Conservation (phyloP, 2,329 filamentous ascomycete genomes). For the Pseudogymnoascus sp. region DNA sequence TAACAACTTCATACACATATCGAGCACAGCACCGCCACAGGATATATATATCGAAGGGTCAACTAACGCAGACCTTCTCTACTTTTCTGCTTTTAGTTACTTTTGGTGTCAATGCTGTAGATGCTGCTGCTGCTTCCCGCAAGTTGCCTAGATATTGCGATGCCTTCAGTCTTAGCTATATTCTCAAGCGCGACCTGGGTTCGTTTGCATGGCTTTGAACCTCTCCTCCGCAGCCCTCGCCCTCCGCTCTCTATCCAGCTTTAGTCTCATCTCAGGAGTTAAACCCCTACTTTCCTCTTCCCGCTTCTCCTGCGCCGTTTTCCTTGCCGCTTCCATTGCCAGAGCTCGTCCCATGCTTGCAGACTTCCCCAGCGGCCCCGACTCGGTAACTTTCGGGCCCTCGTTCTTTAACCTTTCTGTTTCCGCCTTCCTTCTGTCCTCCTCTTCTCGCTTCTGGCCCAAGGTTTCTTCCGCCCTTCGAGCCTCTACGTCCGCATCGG, state of each 20-base stretch:
- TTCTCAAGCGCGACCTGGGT: not conserved
- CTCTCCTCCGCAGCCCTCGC: conserved; percentile 89
- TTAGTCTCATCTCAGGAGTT: conserved; percentile 78
- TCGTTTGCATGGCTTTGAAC: conserved; percentile 56
- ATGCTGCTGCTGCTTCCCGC: not conserved
- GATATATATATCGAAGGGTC: not conserved
- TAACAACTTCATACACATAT: not conserved
- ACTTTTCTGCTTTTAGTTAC: not conserved
- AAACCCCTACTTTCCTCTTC: conserved; percentile 79
- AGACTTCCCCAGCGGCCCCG: conserved; percentile 27
- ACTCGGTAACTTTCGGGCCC: conserved; percentile 48
- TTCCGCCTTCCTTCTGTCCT: conserved; percentile 64
- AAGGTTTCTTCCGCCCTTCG: conserved; percentile 63
- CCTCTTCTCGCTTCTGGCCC: conserved; percentile 61
- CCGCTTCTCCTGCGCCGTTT: conserved; percentile 71
- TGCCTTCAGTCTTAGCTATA: not conserved
- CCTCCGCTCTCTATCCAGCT: conserved; percentile 78
- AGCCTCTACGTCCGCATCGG: conserved; percentile 61
- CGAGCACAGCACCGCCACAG: not conserved
- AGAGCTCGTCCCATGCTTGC: conserved; percentile 43
- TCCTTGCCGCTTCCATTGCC: conserved; percentile 52
- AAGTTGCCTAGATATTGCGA: not conserved
- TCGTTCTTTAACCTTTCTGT: conserved; percentile 64
- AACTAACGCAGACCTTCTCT: not conserved
- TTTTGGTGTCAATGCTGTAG: not conserved